Conservation (phyloP, 495 filamentous ascomycete genomes). For the Aspergillus cavernicola region DNA sequence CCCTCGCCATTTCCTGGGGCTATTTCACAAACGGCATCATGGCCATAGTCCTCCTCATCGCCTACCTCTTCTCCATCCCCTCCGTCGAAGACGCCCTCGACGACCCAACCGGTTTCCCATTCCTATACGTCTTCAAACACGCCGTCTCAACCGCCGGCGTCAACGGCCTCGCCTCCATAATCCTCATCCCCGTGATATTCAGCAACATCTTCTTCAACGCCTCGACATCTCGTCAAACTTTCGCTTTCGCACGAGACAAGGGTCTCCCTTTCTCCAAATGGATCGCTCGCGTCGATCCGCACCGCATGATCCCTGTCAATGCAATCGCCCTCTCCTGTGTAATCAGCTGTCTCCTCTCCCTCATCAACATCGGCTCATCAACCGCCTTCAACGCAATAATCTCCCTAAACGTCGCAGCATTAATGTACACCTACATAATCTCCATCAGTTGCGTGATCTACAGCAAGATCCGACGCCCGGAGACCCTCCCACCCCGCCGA, state of each 20-base stretch:
- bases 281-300: constrained; percentile 23
- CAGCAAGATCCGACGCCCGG: constrained; percentile 32
- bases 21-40: constrained; percentile 34
- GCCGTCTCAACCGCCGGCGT: constrained; percentile 24
- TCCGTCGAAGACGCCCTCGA: constrained; percentile 28
- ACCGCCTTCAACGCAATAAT: constrained; percentile 55
- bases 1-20: constrained; percentile 28
- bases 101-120: constrained; percentile 26
- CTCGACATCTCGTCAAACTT: constrained; percentile 19
- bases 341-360: constrained; percentile 16
- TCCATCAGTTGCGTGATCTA: constrained; percentile 37
- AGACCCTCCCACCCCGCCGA: constrained; percentile 37
- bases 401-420: constrained; percentile 39
- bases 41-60: constrained; percentile 32
- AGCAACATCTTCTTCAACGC: constrained; percentile 22
- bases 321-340: constrained; percentile 20
- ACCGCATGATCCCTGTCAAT: constrained; percentile 30
- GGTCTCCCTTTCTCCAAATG: constrained; percentile 45
- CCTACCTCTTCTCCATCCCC: constrained; percentile 36
- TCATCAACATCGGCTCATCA: constrained; percentile 43
- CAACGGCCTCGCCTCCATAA: constrained; percentile 19
- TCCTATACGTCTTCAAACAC: constrained; percentile 30
- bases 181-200: constrained; percentile 24
- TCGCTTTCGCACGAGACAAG: constrained; percentile 16
- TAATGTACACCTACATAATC: constrained; percentile 41